Conservation (phyloP, 176 grass and related monocot species). For the Aegilops tauschii region DNA sequence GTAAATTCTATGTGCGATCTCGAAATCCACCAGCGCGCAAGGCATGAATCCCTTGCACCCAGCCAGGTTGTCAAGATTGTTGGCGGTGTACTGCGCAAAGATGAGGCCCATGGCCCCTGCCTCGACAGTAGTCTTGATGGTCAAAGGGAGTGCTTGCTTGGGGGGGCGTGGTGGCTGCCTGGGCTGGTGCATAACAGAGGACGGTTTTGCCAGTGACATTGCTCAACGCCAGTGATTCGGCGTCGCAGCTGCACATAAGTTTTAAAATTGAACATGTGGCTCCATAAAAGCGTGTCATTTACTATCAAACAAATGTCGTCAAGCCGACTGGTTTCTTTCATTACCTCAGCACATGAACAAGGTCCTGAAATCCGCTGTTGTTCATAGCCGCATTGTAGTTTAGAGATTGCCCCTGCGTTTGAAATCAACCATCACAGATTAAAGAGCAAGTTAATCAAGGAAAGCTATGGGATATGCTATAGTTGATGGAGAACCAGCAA, state of each 20-base stretch:
- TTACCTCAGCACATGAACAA: conserved; percentile 15
- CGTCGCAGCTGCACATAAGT: neutral
- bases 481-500: too few relatives aligned
- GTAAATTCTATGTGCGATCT: too few relatives aligned
- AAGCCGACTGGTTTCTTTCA: neutral
- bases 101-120: too few relatives aligned
- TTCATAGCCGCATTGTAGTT: conserved; percentile 2
- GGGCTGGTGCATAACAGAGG: neutral
- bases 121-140: too few relatives aligned
- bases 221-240: neutral
- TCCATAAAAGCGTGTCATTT: too few relatives aligned
- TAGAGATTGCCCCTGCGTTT: conserved; percentile 42
- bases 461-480: too few relatives aligned
- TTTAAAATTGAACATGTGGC: neutral
- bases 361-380: neutral
- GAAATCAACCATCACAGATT: neutral
- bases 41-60: too few relatives aligned
- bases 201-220: conserved; percentile 21
- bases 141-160: too few relatives aligned
- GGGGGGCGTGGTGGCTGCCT: neutral
- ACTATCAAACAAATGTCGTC: too few relatives aligned
- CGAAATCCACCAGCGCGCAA: too few relatives aligned
- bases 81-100: too few relatives aligned
- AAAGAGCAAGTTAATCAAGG: neutral
- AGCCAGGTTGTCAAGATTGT: too few relatives aligned